Evolutionary conservation across 768 basidiomycete genomes (phyloP), one percentile per base, ranked within the genome.

Genomic region (Trametes maxima): DNA sequence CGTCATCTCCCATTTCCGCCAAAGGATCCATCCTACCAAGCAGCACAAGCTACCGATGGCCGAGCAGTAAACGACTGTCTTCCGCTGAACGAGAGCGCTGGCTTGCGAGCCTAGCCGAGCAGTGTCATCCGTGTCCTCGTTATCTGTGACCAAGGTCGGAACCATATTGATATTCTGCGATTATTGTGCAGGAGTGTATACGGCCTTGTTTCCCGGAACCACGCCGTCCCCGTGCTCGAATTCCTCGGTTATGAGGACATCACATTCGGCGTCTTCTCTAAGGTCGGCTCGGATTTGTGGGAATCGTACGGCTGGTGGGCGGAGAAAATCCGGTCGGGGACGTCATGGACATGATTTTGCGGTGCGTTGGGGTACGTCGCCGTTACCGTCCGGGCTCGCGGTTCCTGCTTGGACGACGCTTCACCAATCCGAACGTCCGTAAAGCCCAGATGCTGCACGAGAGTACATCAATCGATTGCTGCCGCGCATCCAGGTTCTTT

Each of bases 281-380:
- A 50, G 42, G 67, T 67, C 3, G 73, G 69, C 10, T 43, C 14
- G 7, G 43, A 44, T 1, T 19, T 69, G 21, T 1, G 5, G 1
- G 43, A 62, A 2, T 56, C 65, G 3, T 69, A 69, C 59, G 63
- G 47, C 11, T 40, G 1, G 11, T 74, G 72, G 72, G 54, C 72
- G 13, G 58, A 65, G 54, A n/a, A n/a, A 74, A 74, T 57, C 72
- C 72, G 13, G 70, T 68, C 0, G 72, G 71, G 3, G 72, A 74
- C 53, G 44, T 74, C 36, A 28, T 70, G n/a, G 68, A 74, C 21
- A 72, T 74, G 70, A 36, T 72, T 4, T 35, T 72, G 66, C 73
- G 72, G 54, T 66, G 65, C 49, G 49, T 73, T 21, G 70, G 73
- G 66, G 74, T 73, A 21, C 25, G 50, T 22, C 17, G n/a, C n/a